These are phyloP conservation scores for Syncephalastrum contaminatum DNA, from an alignment of 371 early-diverging fungal genomes.

Conservation along the genomic window DNA sequence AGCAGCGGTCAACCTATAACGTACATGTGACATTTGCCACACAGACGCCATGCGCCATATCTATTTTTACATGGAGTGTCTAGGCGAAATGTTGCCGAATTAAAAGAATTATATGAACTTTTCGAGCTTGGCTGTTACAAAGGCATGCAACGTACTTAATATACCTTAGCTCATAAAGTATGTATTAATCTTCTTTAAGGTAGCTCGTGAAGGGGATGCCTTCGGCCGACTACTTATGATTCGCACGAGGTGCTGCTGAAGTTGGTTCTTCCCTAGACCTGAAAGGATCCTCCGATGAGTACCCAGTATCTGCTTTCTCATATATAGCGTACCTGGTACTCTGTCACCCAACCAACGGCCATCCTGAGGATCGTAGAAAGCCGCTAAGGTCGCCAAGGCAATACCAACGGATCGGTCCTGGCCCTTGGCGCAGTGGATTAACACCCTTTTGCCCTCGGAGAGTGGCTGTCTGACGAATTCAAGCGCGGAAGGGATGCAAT, in stretches of 20 bases:
- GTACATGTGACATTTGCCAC: too few relatives aligned
- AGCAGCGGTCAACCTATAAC: too few relatives aligned
- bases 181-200: conserved; percentile 25
- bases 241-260: conserved; percentile 65
- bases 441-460: conserved; percentile 21
- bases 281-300: too few relatives aligned
- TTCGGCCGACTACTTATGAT: conserved; percentile 61
- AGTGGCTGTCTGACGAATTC: conserved; percentile 40
- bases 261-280: conserved; percentile 47
- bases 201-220: conserved; percentile 27
- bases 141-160: too few relatives aligned
- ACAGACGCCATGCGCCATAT: too few relatives aligned
- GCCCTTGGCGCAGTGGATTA: conserved; percentile 61
- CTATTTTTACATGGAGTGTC: too few relatives aligned
- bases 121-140: too few relatives aligned
- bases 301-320: too few relatives aligned
- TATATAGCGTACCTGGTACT: too few relatives aligned
- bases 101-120: too few relatives aligned
- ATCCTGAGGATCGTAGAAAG: conserved; percentile 53
- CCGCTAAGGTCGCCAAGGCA: conserved; percentile 61
- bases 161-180: conserved; percentile 21
- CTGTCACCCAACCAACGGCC: neutral
- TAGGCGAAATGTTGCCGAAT: too few relatives aligned
- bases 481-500: conserved; percentile 56
- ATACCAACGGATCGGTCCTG: conserved; percentile 80